phyloP scores from a whole-genome alignment of 768 basidiomycete species.

The Antrodiella citrinella region DNA sequence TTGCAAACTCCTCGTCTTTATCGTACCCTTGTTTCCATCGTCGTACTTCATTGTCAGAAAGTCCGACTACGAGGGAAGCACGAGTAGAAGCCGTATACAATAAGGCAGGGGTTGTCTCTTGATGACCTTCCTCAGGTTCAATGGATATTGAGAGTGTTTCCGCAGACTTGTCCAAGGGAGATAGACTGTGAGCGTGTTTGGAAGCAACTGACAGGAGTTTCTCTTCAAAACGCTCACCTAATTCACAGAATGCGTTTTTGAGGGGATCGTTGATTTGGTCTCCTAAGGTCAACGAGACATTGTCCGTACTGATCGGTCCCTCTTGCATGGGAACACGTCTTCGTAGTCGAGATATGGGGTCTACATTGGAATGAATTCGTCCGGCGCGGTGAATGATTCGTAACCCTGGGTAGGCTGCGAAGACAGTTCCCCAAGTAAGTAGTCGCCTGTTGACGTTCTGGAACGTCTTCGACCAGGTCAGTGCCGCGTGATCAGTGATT shows the following conservation, averaged over 20 bases:
- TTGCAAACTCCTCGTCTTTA: neutral
- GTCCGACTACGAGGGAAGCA: neutral
- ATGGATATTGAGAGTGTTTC: too few species aligned
- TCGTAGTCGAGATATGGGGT: constrained; percentile 26
- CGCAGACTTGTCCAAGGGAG: too few species aligned
- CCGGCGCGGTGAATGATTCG: constrained; percentile 31
- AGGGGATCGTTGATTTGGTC: constrained; percentile 1
- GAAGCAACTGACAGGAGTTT: neutral
- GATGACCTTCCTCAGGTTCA: too few species aligned
- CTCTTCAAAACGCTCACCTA: constrained; percentile 1
- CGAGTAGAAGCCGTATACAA: neutral
- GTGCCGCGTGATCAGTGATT: constrained; percentile 18
- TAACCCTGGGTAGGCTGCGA: constrained; percentile 27
- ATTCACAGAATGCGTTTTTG: neutral
- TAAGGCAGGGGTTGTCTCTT: neutral
- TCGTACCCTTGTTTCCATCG: neutral
- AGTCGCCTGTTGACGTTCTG: constrained; percentile 27
- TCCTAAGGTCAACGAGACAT: neutral
- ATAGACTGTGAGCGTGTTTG: neutral
- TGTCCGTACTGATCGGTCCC: constrained; percentile 14
- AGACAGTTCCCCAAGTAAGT: too few species aligned
- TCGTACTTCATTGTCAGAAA: neutral
- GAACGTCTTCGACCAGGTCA: constrained; percentile 29
- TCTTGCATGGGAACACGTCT: constrained; percentile 14
- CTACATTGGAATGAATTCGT: too few species aligned